Base-by-base conservation (phyloP, 2,329 filamentous ascomycete genomes). In the Zymoseptoria brevis region DNA sequence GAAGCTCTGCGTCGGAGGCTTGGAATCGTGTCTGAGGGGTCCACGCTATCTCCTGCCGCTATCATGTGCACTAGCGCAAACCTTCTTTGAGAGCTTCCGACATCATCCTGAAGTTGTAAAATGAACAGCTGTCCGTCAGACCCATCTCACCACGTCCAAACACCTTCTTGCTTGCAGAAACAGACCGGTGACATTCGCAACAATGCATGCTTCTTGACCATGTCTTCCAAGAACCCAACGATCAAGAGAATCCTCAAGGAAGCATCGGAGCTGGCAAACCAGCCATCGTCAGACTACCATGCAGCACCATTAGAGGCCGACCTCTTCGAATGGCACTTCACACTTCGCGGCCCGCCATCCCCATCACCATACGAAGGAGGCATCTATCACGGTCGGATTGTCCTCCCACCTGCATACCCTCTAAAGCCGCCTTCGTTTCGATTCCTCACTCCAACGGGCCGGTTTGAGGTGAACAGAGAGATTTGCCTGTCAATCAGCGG, bases 251-350 rank as follows among this genome's bases (percentile, higher is more conserved):
- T 95, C 73, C 80, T 96, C 71, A 90, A 90, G 75, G 94, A 97
- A 84, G 92, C 93, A 59, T 82, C 88, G 60, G 94, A 97, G 73
- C 84, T 99, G 58, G 86, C 89, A 61, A 81, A 80, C 60, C 83
- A 88, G 45, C 90, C 93, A 4, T 94, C 90, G 2, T 80, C 89
- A 57, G 90, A 96, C 77, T 95, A 93, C 76, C 84, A 87, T 67
- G 94, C 93, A 49, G 81, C 86, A 3, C 94, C 94, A 0, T 84
- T 93, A 62, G 93, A 97, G 72, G 81, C 84, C 30, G 91, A 97
- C 75, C 86, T 99, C 57, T 96, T 96, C 76, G 92, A 97, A 76
- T 99, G 94, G 94, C 94, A 99, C 79, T 99, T 97, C 77, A 99
- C 94, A 0, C 81, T 99, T n/a, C 85, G 87, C 55, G 94, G 94